Conservation (phyloP, 106 monocot species). For the Dactylorhiza incarnata region DNA sequence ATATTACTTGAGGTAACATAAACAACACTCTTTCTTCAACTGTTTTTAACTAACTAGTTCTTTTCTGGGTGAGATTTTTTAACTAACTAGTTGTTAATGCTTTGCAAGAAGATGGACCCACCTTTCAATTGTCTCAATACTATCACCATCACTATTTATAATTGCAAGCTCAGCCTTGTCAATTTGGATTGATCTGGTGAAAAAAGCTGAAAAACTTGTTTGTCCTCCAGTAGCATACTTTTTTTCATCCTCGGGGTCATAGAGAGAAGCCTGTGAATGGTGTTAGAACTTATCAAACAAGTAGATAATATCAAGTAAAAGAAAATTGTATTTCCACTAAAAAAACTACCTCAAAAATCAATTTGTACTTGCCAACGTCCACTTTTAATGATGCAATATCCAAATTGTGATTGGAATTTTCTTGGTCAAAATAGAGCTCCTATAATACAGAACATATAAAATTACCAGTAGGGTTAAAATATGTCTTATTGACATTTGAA, state of each 20-base stretch:
- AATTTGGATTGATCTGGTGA: constrained; percentile 69
- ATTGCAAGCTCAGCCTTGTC: constrained; percentile 78
- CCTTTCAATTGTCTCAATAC: constrained; percentile 52
- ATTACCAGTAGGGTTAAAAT: background rate
- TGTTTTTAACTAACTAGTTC: background rate
- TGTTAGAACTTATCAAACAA: constrained; percentile 10
- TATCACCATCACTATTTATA: constrained; percentile 56
- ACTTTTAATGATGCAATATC: constrained; percentile 60
- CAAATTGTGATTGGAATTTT: constrained; percentile 60
- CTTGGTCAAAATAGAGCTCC: constrained; percentile 75
- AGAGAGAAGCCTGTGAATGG: constrained; percentile 51
- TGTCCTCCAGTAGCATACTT: constrained; percentile 51
- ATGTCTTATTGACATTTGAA: background rate
- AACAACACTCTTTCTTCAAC: background rate
- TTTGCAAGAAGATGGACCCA: constrained; percentile 18
- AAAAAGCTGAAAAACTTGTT: constrained; percentile 23
- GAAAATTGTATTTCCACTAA: constrained; percentile 8
- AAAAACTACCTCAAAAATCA: constrained; percentile 68
- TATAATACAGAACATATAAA: constrained; percentile 19
- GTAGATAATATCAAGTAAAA: background rate
- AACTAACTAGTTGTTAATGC: background rate
- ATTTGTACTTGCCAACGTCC: constrained; percentile 77
- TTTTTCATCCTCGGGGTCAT: constrained; percentile 51
- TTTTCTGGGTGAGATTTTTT: background rate
- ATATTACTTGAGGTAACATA: background rate